Evolutionary conservation across 345 rosid genomes (phyloP), one percentile per base, ranked within the genome.

Genomic region (Murraya koenigii): DNA sequence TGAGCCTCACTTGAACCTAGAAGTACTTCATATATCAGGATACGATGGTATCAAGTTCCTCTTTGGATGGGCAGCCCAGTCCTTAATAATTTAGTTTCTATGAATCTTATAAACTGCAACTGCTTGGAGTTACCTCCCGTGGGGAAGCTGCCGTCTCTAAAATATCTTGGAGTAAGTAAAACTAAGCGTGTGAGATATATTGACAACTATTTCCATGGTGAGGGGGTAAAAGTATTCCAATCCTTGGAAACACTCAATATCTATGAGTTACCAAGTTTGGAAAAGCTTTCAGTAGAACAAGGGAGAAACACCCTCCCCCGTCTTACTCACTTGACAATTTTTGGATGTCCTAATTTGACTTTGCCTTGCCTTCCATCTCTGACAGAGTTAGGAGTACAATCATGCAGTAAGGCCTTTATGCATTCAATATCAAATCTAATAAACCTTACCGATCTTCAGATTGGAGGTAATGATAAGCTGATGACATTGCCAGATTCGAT

Each of bases 161-260:
- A 64, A 17, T 0, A 15, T 64, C 67, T 64, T 4, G 0, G 0
- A 0, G 1, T 64, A 17, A 2, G 13, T 1, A 13, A 20, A 10
- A 32, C 33, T 25, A 32, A 33, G 0, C 10, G 8, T 64, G 44
- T 64, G 41, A 64, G 33, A 23, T 64, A 64, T 44, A 17, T 17
- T 17, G 68, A 64, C 3, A 1, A 35, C 39, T 3, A 64, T 17
- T 33, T 64, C 68, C 0, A 19, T 7, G 39, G 25, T 33, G 68
- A 64, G n/a, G 22, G 54, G 7, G 22, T 39, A 10, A 23, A 44
- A 23, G 19, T 11, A 39, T 13, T 41, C 71, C 71, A 44, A 1
- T 39, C 71, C 25, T 67, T 67, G 71, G 32, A 33, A 33, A 33
- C 6, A 7, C 41, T 32, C 23, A 0, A 2, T 2, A 17, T 64